phyloP scores from a whole-genome alignment of 2,329 filamentous ascomycete genomes.

The Aspergillus intermedius region DNA sequence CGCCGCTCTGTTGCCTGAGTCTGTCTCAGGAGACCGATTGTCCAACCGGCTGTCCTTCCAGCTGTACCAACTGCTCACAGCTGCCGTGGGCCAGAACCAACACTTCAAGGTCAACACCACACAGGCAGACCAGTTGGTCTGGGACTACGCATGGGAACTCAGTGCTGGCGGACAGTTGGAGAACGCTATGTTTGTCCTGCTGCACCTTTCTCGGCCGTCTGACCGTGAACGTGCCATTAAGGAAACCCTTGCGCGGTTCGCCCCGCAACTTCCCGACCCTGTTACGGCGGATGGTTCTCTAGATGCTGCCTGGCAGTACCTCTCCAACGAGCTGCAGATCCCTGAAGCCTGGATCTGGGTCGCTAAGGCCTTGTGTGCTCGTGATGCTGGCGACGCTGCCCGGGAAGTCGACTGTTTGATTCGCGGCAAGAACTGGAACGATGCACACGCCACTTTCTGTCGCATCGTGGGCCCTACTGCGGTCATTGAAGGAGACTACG shows the following conservation, averaged over 20 bases:
- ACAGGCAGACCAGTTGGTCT: conserved; percentile 60
- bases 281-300: conserved; percentile 43
- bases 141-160: conserved; percentile 52
- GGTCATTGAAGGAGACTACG: conserved; percentile 76
- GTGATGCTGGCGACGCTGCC: conserved; percentile 61
- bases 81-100: conserved; percentile 41
- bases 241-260: conserved; percentile 68
- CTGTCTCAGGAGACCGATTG: conserved; percentile 66
- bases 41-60: conserved; percentile 79
- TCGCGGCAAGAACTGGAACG: conserved; percentile 65
- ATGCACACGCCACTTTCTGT: conserved; percentile 79
- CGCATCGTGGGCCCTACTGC: conserved; percentile 73
- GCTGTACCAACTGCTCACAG: conserved; percentile 60
- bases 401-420: conserved; percentile 74
- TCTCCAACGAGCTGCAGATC: conserved; percentile 62
- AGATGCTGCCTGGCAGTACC: conserved; percentile 48
- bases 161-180: conserved; percentile 58
- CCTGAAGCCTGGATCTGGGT: conserved; percentile 77
- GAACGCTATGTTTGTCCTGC: conserved; percentile 67
- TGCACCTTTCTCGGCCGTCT: conserved; percentile 61
- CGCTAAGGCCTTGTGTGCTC: conserved; percentile 76
- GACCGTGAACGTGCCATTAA: conserved; percentile 63
- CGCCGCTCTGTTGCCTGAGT: conserved; percentile 67
- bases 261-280: conserved; percentile 55
- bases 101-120: conserved; percentile 48